Conservation (phyloP, 2,329 filamentous ascomycete species). For the Trichoderma brevicompactum region DNA sequence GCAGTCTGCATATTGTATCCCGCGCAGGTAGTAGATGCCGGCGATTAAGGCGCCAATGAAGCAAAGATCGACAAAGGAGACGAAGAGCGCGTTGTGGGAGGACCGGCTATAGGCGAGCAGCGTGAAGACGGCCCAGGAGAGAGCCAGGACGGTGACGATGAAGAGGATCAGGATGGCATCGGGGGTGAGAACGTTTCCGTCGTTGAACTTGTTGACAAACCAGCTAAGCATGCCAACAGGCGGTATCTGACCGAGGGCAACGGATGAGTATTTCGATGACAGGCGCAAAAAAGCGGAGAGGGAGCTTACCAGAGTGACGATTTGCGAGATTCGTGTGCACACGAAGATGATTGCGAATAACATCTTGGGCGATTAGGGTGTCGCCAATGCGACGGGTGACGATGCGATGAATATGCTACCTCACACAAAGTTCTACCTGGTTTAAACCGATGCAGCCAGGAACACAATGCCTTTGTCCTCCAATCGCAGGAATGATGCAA, state of each 20-base stretch:
- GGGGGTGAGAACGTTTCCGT: slow-evolving; percentile 62
- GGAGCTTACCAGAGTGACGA: slow-evolving; percentile 63
- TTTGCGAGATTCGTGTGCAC: slow-evolving; percentile 65
- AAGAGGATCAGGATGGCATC: slow-evolving; percentile 68
- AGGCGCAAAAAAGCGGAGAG: background rate
- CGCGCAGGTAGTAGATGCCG: slow-evolving; percentile 62
- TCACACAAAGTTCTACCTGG: background rate
- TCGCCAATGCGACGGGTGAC: slow-evolving; percentile 9
- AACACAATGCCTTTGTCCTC: background rate
- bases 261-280: background rate
- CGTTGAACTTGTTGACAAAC: slow-evolving; percentile 65
- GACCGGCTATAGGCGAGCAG: slow-evolving; percentile 70
- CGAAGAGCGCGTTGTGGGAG: slow-evolving; percentile 63
- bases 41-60: slow-evolving; percentile 69
- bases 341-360: slow-evolving; percentile 66
- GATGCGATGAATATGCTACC: background rate
- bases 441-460: background rate
- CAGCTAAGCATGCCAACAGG: slow-evolving; percentile 69
- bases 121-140: slow-evolving; percentile 67
- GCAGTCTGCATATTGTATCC: slow-evolving; percentile 69
- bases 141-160: slow-evolving; percentile 66
- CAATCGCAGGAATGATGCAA: slow-evolving; percentile 13
- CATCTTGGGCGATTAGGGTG: slow-evolving; percentile 51
- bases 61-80: slow-evolving; percentile 62
- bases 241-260: slow-evolving; percentile 55